Conservation (phyloP, 352 stramenopile species). For the Phytophthora hybrid region DNA sequence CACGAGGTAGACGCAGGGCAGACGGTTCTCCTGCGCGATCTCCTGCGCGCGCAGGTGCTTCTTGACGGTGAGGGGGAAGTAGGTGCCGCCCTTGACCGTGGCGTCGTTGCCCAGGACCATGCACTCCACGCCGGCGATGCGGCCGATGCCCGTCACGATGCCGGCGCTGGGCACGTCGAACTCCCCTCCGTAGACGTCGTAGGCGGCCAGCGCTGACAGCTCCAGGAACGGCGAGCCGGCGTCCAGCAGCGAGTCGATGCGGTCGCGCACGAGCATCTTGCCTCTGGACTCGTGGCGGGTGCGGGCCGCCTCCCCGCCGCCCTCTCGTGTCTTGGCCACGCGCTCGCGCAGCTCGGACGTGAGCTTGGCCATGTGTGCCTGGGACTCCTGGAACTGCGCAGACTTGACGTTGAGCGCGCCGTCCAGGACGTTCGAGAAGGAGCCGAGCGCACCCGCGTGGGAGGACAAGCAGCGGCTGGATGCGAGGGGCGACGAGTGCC, state of each 20-base stretch:
- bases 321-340: constrained; percentile 56
- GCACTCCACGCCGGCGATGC: constrained; percentile 88
- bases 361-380: constrained; percentile 65
- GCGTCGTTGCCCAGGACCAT: constrained; percentile 99
- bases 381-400: constrained; percentile 61
- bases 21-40: constrained; percentile 95
- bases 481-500: not conserved
- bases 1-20: constrained; percentile 98
- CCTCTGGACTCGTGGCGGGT: constrained; percentile 77
- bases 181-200: constrained; percentile 83
- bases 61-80: constrained; percentile 99
- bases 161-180: constrained; percentile 81
- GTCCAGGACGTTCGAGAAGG: constrained; percentile 67
- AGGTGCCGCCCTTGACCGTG: constrained; percentile 98
- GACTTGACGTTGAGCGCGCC: constrained; percentile 72
- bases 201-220: constrained; percentile 91
- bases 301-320: constrained; percentile 72
- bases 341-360: constrained; percentile 55
- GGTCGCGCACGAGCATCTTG: constrained; percentile 92
- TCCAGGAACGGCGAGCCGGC: constrained; percentile 96
- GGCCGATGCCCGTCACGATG: constrained; percentile 92
- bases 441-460: constrained; percentile 45
- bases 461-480: constrained; percentile 45
- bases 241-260: constrained; percentile 96
- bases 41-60: constrained; percentile 96